Conservation (phyloP, 345 rosid species). For the Raphanus raphanistrum region DNA sequence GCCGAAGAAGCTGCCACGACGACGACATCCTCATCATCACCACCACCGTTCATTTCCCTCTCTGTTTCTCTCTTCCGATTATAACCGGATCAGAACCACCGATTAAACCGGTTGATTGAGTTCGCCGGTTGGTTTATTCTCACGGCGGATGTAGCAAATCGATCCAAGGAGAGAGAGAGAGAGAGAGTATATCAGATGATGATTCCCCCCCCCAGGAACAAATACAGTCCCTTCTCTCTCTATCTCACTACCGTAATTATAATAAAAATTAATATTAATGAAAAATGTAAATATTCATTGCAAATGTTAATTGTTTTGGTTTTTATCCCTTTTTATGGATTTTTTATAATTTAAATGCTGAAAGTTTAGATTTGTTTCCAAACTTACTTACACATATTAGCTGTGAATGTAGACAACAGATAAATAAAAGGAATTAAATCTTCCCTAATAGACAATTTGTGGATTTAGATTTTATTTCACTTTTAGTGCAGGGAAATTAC, state of each 20-base stretch:
- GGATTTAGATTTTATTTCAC: neutral
- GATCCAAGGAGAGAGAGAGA: constrained; percentile 10
- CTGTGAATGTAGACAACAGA: neutral
- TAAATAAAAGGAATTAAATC: neutral
- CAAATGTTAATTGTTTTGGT: neutral
- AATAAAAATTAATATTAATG: neutral
- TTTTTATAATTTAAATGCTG: neutral
- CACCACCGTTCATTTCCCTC: constrained; percentile 33
- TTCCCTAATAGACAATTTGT: neutral
- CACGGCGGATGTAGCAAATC: constrained; percentile 9
- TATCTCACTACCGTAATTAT: neutral
- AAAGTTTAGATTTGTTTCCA: neutral
- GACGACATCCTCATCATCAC: constrained; percentile 35
- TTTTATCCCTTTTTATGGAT: constrained; percentile 5
- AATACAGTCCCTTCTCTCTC: constrained; percentile 27
- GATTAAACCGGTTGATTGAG: neutral
- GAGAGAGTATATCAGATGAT: constrained; percentile 18
- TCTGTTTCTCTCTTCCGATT: constrained; percentile 22
- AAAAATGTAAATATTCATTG: neutral
- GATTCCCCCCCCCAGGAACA: constrained; percentile 23
- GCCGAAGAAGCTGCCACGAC: constrained; percentile 29
- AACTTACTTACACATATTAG: neutral
- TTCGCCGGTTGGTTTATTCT: constrained; percentile 6
- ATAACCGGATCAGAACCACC: constrained; percentile 24
- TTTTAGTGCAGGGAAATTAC: neutral